Evolutionary conservation across 1,139 yeast genomes (phyloP).

Genomic region (Diutina siamensis): DNA sequence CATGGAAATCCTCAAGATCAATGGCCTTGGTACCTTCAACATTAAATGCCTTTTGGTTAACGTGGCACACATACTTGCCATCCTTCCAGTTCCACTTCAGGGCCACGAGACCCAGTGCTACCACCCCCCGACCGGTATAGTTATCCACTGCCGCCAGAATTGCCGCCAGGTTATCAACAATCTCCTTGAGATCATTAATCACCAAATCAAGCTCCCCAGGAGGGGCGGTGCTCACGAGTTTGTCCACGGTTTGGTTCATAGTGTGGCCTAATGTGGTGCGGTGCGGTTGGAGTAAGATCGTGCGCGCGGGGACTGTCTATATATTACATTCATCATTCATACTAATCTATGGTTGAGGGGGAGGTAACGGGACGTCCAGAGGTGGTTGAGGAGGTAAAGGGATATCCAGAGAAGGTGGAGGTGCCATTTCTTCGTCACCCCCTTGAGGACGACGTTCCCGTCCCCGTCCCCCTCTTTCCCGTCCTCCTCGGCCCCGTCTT

Average conservation of each 20-base stretch:
- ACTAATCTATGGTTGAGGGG: not conserved
- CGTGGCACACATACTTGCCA: constrained; percentile 25
- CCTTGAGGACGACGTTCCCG: not conserved
- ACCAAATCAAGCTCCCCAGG: constrained; percentile 30
- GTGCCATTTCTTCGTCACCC: not conserved
- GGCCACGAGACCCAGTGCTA: constrained; percentile 24
- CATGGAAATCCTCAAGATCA: constrained; percentile 34
- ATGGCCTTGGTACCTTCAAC: constrained; percentile 42
- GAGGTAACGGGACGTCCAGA: not conserved
- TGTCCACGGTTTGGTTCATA: constrained; percentile 8
- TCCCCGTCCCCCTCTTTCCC: not conserved
- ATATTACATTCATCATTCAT: not conserved
- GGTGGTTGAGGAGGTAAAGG: not conserved
- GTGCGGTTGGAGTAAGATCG: too few species aligned
- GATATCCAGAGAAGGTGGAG: not conserved
- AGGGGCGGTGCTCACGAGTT: constrained; percentile 26
- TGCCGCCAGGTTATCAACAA: constrained; percentile 14
- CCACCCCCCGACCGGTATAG: constrained; percentile 20
- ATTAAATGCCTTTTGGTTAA: constrained; percentile 39
- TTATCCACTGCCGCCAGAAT: constrained; percentile 21
- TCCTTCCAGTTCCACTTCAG: constrained; percentile 19
- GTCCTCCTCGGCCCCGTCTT: not conserved
- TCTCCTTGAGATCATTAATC: constrained; percentile 14
- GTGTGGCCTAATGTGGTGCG: too few species aligned
- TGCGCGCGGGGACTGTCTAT: too few species aligned